Base-by-base conservation (phyloP, 768 basidiomycete genomes). In the Cubamyces lactineus region DNA sequence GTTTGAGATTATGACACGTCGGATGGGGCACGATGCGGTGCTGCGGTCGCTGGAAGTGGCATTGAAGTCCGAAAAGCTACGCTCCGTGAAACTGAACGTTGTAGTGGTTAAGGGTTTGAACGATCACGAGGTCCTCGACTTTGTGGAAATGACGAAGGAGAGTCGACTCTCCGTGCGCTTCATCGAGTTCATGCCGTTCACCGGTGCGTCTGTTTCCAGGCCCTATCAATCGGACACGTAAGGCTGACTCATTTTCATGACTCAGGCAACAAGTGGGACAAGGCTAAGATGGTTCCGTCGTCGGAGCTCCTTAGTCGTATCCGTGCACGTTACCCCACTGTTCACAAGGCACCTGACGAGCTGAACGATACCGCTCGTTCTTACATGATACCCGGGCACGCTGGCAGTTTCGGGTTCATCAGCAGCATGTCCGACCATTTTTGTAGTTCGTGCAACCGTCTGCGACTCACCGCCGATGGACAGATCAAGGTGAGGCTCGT, bases 141-240 rank as follows among this genome's bases (percentile, higher is more conserved):
- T 96, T 70, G 85, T 93, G 42, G 84, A 88, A 67, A 77, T 95
- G 75, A 91, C 90, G 5, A 84, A 82, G 66, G 75, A 88, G 47
- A 78, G 78, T 47, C 73, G 76, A 2, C 74, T 94, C 24, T 90
- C 85, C 41, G 85, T 94, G 42, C 84, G 94, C 40, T 94, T 96
- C 73, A 96, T 95, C 60, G 93, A 95, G 73, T 96, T 91, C 71
- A 96, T 96, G 94, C 92, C 94, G 12, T 96, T 96, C 72, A 89
- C 86, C 66, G 94, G 89, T 40, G 47, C 41, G 21, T 21, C 19
- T 45, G 23, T 19, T 46, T 30, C 43, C 59, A 39, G 49, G 53
- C 38, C 24, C 43, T 13, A 42, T 58, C 39, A 41, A 57, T 52
- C 46, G n/a, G 42, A 60, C 24, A 50, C 38, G 39, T 65, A 45